These are phyloP conservation scores for Kuraishia molischiana DNA, from an alignment of 805 yeast genomes.

Conservation along the genomic window DNA sequence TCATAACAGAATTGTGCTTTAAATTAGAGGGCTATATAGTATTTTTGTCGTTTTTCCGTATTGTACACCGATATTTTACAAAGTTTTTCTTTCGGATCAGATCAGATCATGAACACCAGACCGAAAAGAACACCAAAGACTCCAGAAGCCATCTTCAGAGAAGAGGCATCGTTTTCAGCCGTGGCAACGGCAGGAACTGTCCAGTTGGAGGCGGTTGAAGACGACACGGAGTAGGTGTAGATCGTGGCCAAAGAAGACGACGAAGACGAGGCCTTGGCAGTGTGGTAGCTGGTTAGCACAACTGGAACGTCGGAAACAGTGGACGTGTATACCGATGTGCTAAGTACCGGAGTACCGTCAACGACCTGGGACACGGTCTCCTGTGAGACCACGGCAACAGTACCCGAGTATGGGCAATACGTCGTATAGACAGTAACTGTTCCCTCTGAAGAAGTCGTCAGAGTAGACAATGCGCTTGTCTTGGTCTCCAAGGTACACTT, in stretches of 20 bases:
- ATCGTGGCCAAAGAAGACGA: too few species aligned
- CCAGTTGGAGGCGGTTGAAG: background rate
- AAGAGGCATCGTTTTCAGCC: conserved; percentile 3
- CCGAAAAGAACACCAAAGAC: conserved; percentile 3
- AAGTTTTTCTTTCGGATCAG: too few species aligned
- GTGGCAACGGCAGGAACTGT: background rate
- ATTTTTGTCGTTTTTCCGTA: too few species aligned
- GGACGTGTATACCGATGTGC: conserved; percentile 14
- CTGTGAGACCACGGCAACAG: conserved; percentile 7
- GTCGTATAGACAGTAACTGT: conserved; percentile 11
- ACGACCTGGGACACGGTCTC: conserved; percentile 5
- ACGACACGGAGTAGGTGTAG: background rate
- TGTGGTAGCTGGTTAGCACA: conserved; percentile 14
- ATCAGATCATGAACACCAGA: conserved; percentile 1
- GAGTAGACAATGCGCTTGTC: conserved; percentile 6
- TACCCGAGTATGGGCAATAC: conserved; percentile 11
- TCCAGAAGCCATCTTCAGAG: conserved; percentile 2
- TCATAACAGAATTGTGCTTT: too few species aligned
- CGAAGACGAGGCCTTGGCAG: background rate
- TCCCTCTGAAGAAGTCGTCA: conserved; percentile 8
- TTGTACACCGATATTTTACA: too few species aligned
- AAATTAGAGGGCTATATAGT: too few species aligned
- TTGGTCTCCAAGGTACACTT: conserved; percentile 8
- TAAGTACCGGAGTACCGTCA: conserved; percentile 6
- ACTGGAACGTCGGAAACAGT: conserved; percentile 14